Evolutionary conservation across 164 flowering plant genomes (phyloP), one percentile per base, ranked within the genome.

Genomic region (Platanus orientalis): DNA sequence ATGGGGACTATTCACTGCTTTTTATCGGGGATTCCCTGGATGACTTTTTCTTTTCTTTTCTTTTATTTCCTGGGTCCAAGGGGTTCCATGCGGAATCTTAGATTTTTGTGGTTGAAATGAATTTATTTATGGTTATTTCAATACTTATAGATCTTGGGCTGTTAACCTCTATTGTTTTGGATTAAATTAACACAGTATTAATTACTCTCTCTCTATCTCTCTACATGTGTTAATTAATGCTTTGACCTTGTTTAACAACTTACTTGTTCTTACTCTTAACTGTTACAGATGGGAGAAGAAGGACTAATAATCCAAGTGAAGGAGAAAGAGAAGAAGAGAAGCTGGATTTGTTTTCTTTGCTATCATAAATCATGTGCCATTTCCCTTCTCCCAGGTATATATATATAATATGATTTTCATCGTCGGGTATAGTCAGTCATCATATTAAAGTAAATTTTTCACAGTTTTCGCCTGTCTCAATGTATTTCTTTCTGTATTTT

Each of bases 221-320:
- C 49, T 14, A 16, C 19, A 17, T 11, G 16, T 19, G 12, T 36
- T 28, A 19, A 30, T 57, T 48, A 58, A 34, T 66, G 51, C 57
- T 17, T 64, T 72, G 78, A 66, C 76, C 62, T 75, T 61, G 74
- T 61, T 1, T 75, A 56, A 57, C 48, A 55, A 28, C 47, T 48
- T 59, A 12, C 12, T 19, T 24, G n/a, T 51, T 19, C 49, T 9
- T 36, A 52, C 51, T 21, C 9, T 63, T 29, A 26, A 28, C 20
- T 47, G 29, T 49, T 58, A 11, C 71, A 63, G 63, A 24, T 4
- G 28, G 61, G 62, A 47, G 47, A 21, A 60, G 24, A 9, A 34
- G 64, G 50, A 26, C 12, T 52, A 28, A 36, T 28, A 24, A 36
- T 17, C 52, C 45, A 44, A 59, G 30, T 49, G 47, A 62, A 45